Evolutionary conservation across 345 rosid genomes (phyloP).

Genomic region (Linum usitatissimum): DNA sequence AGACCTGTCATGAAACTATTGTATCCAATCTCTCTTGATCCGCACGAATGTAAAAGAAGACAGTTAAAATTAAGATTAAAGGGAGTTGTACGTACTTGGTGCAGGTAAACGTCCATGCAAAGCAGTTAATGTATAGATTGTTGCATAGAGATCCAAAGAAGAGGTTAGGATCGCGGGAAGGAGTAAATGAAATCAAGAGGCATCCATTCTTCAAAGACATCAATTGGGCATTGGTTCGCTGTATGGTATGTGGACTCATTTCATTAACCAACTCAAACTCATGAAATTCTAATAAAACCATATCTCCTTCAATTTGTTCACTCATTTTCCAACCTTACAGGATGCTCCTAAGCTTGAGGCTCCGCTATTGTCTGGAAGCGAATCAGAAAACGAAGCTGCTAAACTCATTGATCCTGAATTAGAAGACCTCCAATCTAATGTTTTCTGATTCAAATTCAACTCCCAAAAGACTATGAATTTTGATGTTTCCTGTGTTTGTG

Average conservation of each 20-base stretch:
- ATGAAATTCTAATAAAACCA: no score
- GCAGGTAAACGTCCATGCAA: constrained; percentile 68
- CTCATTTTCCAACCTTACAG: constrained; percentile 19
- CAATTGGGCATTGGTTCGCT: constrained; percentile 86
- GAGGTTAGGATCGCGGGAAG: constrained; percentile 74
- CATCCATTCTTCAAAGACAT: constrained; percentile 72
- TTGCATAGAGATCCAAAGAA: constrained; percentile 75
- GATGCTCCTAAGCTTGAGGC: constrained; percentile 69
- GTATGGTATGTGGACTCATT: constrained; percentile 40
- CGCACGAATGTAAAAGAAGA: not conserved
- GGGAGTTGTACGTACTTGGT: not conserved
- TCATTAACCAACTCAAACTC: not conserved
- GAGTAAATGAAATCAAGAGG: constrained; percentile 71
- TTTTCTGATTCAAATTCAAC: constrained; percentile 37
- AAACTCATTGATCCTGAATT: constrained; percentile 45
- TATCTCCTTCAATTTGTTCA: no score
- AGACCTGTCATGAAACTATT: not conserved
- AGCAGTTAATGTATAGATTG: constrained; percentile 66
- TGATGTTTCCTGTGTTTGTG: not conserved
- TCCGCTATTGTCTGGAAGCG: constrained; percentile 29
- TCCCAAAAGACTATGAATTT: no score
- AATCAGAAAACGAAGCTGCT: constrained; percentile 34
- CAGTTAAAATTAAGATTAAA: no score
- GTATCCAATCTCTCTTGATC: not conserved
- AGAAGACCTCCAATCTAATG: constrained; percentile 58